These are phyloP conservation scores for Chlamydomonas sp. DNA, from an alignment of 139 green algal species.

Conservation along the genomic window DNA sequence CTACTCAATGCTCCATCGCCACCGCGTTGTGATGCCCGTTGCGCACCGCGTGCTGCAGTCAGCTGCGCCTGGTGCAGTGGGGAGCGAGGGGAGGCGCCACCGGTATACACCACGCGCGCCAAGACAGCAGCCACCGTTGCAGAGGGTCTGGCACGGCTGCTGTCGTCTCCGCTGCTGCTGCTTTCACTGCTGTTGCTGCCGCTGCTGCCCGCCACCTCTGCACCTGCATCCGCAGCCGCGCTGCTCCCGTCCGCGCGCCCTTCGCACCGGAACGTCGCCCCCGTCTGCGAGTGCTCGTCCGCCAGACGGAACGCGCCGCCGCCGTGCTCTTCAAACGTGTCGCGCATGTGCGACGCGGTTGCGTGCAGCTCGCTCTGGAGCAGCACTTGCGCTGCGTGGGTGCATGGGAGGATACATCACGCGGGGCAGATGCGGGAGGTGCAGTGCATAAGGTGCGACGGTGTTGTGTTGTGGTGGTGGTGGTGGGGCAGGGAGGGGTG, in stretches of 20 bases:
- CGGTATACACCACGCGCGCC: not conserved
- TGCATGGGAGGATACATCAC: too few relatives aligned
- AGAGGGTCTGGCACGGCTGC: not conserved
- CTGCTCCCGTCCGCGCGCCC: not conserved
- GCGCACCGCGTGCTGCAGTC: too few relatives aligned
- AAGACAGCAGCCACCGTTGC: not conserved
- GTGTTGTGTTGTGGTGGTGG: too few relatives aligned
- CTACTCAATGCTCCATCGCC: too few relatives aligned
- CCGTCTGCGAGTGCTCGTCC: not conserved
- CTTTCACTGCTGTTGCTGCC: not conserved
- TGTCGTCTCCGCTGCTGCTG: not conserved
- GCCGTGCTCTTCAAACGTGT: slow-evolving; percentile 21
- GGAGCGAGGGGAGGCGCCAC: too few relatives aligned
- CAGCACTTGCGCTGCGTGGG: slow-evolving; percentile 17
- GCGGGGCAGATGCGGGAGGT: not conserved
- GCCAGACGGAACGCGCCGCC: not conserved
- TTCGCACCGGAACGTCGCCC: not conserved
- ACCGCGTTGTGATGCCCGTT: too few relatives aligned
- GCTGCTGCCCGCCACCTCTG: not conserved
- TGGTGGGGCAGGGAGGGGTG: too few relatives aligned
- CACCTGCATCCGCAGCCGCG: not conserved
- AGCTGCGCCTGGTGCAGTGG: too few relatives aligned
- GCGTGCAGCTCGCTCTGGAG: slow-evolving; percentile 22
- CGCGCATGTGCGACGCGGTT: slow-evolving; percentile 21
- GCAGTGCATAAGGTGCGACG: too few relatives aligned